Base-by-base conservation (phyloP, 768 basidiomycete genomes). In the Galerina marginata region DNA sequence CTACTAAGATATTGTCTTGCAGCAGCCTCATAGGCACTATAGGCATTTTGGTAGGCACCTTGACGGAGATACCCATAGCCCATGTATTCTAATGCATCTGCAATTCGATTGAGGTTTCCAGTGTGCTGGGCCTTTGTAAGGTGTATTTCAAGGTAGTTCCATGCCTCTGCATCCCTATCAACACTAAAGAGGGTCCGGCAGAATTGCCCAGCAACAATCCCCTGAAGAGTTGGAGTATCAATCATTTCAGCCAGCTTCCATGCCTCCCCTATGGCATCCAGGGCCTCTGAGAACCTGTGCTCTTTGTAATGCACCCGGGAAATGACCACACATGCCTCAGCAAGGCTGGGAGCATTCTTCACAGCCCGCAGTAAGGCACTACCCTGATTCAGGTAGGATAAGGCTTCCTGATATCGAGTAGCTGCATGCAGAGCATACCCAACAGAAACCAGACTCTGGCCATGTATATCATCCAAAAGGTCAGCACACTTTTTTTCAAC, bases 21-120 rank as follows among this genome's bases (percentile, higher is more conserved):
- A 37, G 59, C 59, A 16, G 59, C 59, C 16, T 60, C 46, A 49
- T 47, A 60, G 14, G 52, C 59, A 15, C 23, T 2, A 25, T 46
- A 54, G 11, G 59, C 46, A 25, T 60, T 60, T 33, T 39, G 44
- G 20, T 58, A 58, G 49, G 50, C 57, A 20, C 48, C 48, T 50
- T 39, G 15, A 25, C 57, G 16, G 15, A 58, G 57, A 37, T 58
- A 58, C 57, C 47, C 38, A 36, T 58, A 52, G 42, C 55, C 55
- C 55, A 45, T 46, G 23, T 56, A 56, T 15, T 46, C 55, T 25
- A 56, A 56, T 3, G 55, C 55, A 11, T 29, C 11, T 36, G 25
- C 55, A 16, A 29, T 15, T n/a, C n/a, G n/a, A 20, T 12, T 12
- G n/a, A n/a, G n/a, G 6, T 23, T 14, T 11, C 55, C 55, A 44